A percentile compares a stretch with the other conserved stretches of the same genome.
Evolutionary conservation across 2,329 filamentous ascomycete genomes (phyloP).

Genomic region (Cercospora sojina): DNA sequence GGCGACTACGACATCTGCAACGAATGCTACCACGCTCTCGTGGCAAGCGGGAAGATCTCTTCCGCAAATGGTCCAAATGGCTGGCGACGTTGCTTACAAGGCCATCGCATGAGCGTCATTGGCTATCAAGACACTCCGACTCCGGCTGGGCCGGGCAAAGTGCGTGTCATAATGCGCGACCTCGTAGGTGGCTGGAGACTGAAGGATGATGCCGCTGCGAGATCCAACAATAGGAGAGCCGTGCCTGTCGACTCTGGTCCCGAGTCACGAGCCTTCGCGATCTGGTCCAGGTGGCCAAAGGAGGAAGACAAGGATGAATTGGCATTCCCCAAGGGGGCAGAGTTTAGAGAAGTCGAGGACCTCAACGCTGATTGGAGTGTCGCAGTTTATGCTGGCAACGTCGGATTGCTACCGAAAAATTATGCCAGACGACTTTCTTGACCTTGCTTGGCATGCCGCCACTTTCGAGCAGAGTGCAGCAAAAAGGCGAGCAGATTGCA

Average conservation of each 20-base stretch:
- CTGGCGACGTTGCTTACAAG: slow-evolving; percentile 77
- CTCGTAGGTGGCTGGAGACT: slow-evolving; percentile 75
- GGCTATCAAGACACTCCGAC: slow-evolving; percentile 63
- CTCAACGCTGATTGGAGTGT: slow-evolving; percentile 90
- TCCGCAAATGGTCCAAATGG: slow-evolving; percentile 73
- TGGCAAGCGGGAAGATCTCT: slow-evolving; percentile 63
- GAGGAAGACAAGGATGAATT: slow-evolving; percentile 70
- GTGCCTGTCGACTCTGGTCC: slow-evolving; percentile 68
- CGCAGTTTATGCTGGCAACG: slow-evolving; percentile 77
- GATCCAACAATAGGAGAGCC: slow-evolving; percentile 45
- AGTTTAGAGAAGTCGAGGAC: slow-evolving; percentile 79
- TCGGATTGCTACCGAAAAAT: slow-evolving; percentile 75
- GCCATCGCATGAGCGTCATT: slow-evolving; percentile 81
- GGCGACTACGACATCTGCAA: slow-evolving; percentile 89
- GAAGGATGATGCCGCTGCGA: slow-evolving; percentile 46
- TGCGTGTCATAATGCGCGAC: slow-evolving; percentile 67
- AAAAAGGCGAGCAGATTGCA: background rate
- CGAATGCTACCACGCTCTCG: slow-evolving; percentile 70
- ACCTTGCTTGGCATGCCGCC: background rate
- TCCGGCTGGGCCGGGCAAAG: slow-evolving; percentile 60
- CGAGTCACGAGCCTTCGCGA: slow-evolving; percentile 62
- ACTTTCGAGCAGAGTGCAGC: background rate
- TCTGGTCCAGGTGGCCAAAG: slow-evolving; percentile 74
- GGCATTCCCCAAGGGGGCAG: slow-evolving; percentile 77
- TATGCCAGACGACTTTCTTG: slow-evolving; percentile 57